A percentile compares a stretch with the other conserved stretches of the same genome.
Conservation (phyloP, 768 basidiomycete species). For the Tulasnella sp. region DNA sequence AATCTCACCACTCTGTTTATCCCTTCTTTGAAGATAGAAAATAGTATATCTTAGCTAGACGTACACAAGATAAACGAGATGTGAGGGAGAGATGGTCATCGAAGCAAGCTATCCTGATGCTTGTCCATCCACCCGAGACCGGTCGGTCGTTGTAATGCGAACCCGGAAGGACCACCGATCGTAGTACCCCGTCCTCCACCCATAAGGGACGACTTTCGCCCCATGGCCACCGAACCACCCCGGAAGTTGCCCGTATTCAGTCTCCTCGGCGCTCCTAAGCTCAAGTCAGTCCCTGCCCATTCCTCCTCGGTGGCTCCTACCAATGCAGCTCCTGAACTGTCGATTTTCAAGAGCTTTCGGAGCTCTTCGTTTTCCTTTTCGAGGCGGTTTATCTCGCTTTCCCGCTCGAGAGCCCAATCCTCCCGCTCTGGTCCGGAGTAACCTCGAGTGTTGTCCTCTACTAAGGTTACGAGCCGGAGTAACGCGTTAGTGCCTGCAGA, state of each 20-base stretch:
- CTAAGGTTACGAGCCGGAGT: too few relatives aligned
- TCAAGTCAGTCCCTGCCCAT: slow-evolving; percentile 15
- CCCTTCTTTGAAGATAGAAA: neutral
- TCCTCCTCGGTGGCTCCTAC: slow-evolving; percentile 23
- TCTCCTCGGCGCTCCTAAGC: neutral
- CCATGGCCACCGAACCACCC: slow-evolving; percentile 8
- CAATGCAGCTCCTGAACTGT: neutral
- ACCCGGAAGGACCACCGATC: neutral
- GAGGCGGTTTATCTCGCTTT: slow-evolving; percentile 77
- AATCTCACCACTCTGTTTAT: neutral
- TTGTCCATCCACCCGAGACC: slow-evolving; percentile 19
- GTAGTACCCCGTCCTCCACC: slow-evolving; percentile 15
- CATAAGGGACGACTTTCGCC: slow-evolving; percentile 20
- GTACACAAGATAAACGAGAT: neutral
- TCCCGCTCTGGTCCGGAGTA: slow-evolving; percentile 35
- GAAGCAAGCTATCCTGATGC: slow-evolving; percentile 1
- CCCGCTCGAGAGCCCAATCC: slow-evolving; percentile 88
- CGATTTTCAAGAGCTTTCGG: slow-evolving; percentile 67
- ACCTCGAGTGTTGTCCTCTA: slow-evolving; percentile 10
- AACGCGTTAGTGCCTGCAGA: neutral
- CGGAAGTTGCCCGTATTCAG: neutral
- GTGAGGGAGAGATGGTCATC: neutral
- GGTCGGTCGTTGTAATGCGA: slow-evolving; percentile 1
- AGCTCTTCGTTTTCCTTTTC: slow-evolving; percentile 79
- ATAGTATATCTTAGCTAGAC: neutral